Evolutionary conservation across 768 basidiomycete genomes (phyloP).

Genomic region (Trametes cubensis): DNA sequence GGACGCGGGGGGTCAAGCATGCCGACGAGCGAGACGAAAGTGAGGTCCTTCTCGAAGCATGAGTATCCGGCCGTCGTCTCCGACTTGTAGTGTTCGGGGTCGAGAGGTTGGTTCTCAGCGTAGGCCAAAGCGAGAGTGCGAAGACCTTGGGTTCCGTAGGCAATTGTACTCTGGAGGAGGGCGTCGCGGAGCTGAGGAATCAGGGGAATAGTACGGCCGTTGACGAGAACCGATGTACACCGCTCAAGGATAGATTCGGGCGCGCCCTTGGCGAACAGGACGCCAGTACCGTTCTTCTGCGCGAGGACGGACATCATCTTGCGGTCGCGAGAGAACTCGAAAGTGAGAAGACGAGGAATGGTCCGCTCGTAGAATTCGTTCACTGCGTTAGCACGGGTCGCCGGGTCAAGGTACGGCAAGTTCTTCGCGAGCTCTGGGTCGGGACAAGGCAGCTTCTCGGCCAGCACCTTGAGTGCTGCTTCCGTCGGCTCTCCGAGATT

Average conservation of each 20-base stretch:
- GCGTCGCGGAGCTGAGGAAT: constrained; percentile 58
- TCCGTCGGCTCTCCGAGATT: constrained; percentile 98
- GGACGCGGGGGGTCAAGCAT: constrained; percentile 99
- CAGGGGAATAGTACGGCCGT: constrained; percentile 66
- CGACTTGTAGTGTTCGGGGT: constrained; percentile 80
- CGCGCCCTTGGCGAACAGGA: constrained; percentile 93
- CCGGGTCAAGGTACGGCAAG: constrained; percentile 56
- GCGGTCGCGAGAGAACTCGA: constrained; percentile 97
- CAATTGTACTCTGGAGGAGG: constrained; percentile 65
- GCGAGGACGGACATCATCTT: constrained; percentile 99
- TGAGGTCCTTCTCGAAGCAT: constrained; percentile 88
- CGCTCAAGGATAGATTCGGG: constrained; percentile 94
- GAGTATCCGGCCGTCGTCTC: constrained; percentile 80
- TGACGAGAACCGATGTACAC: constrained; percentile 72
- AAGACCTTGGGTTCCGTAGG: constrained; percentile 81
- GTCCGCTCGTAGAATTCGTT: constrained; percentile 79
- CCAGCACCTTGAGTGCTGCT: constrained; percentile 92
- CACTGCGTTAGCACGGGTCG: constrained; percentile 76
- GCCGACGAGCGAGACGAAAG: constrained; percentile 93
- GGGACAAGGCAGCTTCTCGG: constrained; percentile 87
- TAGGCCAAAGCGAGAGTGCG: constrained; percentile 93
- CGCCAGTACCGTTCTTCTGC: constrained; percentile 63
- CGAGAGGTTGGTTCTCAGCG: constrained; percentile 72
- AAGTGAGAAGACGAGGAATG: constrained; percentile 84
- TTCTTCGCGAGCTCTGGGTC: constrained; percentile 60